These are phyloP conservation scores for Diaporthe sp. DNA, from an alignment of 2,329 filamentous ascomycete genomes.

Conservation along the genomic window DNA sequence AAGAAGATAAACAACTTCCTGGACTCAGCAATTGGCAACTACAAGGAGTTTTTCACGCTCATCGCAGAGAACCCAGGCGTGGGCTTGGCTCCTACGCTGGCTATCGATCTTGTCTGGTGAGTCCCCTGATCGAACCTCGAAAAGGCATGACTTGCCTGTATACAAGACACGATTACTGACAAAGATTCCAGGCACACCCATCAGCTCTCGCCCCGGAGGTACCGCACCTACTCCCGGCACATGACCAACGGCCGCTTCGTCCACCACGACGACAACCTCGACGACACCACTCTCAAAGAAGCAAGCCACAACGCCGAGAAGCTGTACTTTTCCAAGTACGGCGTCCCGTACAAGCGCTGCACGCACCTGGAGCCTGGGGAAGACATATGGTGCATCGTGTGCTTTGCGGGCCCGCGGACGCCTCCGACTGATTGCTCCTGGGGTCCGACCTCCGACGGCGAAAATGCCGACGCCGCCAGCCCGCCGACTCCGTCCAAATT, in stretches of 20 bases:
- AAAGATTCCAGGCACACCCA: constrained; percentile 10
- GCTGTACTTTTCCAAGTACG: background rate
- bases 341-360: background rate
- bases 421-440: too few relatives aligned
- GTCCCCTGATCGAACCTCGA: background rate
- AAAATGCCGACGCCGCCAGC: too few relatives aligned
- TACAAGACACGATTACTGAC: background rate
- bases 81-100: background rate
- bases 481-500: too few relatives aligned
- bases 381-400: background rate
- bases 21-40: background rate
- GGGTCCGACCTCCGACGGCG: too few relatives aligned
- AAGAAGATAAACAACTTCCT: background rate
- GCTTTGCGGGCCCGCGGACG: background rate
- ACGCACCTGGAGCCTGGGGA: fast-evolving
- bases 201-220: constrained; percentile 14
- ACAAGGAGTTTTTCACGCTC: constrained; percentile 25
- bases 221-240: constrained; percentile 12
- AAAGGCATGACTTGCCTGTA: too few relatives aligned
- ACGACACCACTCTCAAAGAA: background rate
- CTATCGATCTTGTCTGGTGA: constrained; percentile 27
- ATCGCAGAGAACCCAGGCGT: constrained; percentile 29
- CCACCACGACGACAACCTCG: constrained; percentile 20
- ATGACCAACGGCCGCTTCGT: constrained; percentile 20
- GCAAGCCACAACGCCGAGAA: background rate